Base-by-base conservation (phyloP, 176 grass and related monocot genomes). In the Chloris gayana region DNA sequence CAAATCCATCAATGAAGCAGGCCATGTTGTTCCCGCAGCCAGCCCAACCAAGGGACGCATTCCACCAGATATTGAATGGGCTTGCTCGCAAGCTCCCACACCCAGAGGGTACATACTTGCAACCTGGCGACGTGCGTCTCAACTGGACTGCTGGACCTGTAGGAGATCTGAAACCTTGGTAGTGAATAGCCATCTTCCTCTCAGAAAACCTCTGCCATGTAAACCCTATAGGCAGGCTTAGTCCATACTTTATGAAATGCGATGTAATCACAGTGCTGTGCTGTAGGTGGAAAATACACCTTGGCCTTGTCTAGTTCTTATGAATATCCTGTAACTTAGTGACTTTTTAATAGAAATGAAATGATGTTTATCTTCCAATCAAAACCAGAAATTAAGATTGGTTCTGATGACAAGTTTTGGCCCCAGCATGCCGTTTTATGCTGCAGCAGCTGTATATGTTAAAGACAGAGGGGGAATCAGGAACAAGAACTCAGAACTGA, bases 61-160 rank as follows among this genome's bases (percentile, higher is more conserved):
- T 98, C 88, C 95, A 98, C 80, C 95, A 98, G 69, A 98, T 98
- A 74, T 58, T 98, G 83, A 98, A 98, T 27, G 95, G 88, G 7
- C 86, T 98, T 64, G 95, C 92, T 76, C 92, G 95, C 38, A 98
- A 98, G 83, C 87, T 94, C 17, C 95, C 95, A 9, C 95, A 98
- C 54, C 83, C 70, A 0, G 82, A 88, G 45, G 85, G 89, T n/a
- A 67, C 71, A n/a, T 94, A 83, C 84, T 89, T 98, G n/a, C 64
- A 74, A 67, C 87, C 89, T 8, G 81, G 89, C 0, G 77, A 91
- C 10, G 76, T 70, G 80, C 67, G 33, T 49, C 88, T 98, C 51
- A 98, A 92, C 85, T 98, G 95, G 92, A 98, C 95, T n/a, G 85
- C 89, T 0, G 95, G 95, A 29, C 89, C 95, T 26, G 85, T 94